These are phyloP conservation scores for Cubamyces lactineus DNA, from an alignment of 768 basidiomycete species.

Conservation along the genomic window DNA sequence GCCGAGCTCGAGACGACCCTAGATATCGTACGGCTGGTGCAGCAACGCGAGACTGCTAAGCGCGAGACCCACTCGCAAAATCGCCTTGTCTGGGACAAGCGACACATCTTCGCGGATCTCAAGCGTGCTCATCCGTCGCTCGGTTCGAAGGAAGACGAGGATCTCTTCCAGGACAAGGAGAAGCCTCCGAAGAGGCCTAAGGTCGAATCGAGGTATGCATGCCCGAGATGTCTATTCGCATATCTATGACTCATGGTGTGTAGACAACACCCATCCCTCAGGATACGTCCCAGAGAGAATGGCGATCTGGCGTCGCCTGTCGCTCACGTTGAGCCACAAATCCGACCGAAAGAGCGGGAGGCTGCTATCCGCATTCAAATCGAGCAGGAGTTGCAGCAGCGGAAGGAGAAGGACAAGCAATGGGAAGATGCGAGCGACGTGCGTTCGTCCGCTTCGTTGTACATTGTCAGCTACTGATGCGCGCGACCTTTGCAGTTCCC, in stretches of 20 bases:
- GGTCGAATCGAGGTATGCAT: slow-evolving; percentile 29
- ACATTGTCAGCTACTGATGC: slow-evolving; percentile 6
- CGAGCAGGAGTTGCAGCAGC: slow-evolving; percentile 56
- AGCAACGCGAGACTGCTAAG: slow-evolving; percentile 78
- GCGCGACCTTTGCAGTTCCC: slow-evolving; percentile 51
- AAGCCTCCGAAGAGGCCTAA: slow-evolving; percentile 63
- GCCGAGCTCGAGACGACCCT: slow-evolving; percentile 72
- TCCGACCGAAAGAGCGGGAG: slow-evolving; percentile 70
- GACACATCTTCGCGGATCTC: slow-evolving; percentile 73
- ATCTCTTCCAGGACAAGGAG: slow-evolving; percentile 73
- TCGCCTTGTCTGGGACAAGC: slow-evolving; percentile 75
- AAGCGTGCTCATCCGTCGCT: slow-evolving; percentile 73
- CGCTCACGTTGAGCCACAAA: slow-evolving; percentile 50
- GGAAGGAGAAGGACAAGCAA: slow-evolving; percentile 74
- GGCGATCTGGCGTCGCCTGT: slow-evolving; percentile 43
- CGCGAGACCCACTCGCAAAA: slow-evolving; percentile 61
- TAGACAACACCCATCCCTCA: slow-evolving; percentile 53
- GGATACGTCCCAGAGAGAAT: slow-evolving; percentile 53
- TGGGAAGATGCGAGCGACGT: slow-evolving; percentile 93
- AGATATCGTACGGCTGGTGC: slow-evolving; percentile 69
- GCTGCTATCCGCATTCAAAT: slow-evolving; percentile 61
- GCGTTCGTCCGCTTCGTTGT: slow-evolving; percentile 29
- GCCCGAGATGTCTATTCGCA: slow-evolving; percentile 10
- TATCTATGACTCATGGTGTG: neutral
- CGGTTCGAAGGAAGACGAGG: slow-evolving; percentile 69